Base-by-base conservation (phyloP, 192 early-diverging fungal species). In the Cladochytrium replicatum region DNA sequence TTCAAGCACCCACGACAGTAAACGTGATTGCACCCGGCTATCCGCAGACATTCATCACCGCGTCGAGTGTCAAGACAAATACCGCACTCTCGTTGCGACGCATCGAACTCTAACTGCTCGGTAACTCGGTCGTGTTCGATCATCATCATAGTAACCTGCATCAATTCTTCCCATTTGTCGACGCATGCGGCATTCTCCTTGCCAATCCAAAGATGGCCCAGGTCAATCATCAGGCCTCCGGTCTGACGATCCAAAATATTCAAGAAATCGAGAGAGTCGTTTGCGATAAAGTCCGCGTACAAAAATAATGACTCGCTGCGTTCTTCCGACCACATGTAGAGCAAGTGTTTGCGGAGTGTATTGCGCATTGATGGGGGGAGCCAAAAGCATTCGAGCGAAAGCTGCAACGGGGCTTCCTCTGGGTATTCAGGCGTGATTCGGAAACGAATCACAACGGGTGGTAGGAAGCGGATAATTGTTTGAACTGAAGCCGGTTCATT, bases 1-100 rank as follows among this genome's bases (percentile, higher is more conserved):
- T 3, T 13, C 1, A 63, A 32, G 51, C 66, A 68, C 3, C 41
- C 56, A 2, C 39, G 21, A 38, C 66, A 68, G 50, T 50, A 68
- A 13, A 52, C 46, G 46, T 68, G 66, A n/a, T 29, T n/a, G 41
- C 66, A 68, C 0, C 32, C 11, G 4, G 3, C 29, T 27, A 68
- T 53, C 26, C 41, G 29, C n/a, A 55, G 29, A 42, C 61, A 64
- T 3, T 5, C 26, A 5, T 6, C 25, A 7, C 66, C 66, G 0
- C 22, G 8, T 32, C 47, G 52, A 3, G 40, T 9, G 17, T 58
- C 60, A 11, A 58, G 21, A 27, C 66, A 68, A 7, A 68, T 51
- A 7, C 66, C 66, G 44, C 66, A 68, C 21, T 17, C 22, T 8
- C 58, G 41, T 8, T 31, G 17, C 0, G 8, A n/a, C 6, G 34